Evolutionary conservation across 257 asterid species (phyloP).

Genomic region (Agastache rugosa): DNA sequence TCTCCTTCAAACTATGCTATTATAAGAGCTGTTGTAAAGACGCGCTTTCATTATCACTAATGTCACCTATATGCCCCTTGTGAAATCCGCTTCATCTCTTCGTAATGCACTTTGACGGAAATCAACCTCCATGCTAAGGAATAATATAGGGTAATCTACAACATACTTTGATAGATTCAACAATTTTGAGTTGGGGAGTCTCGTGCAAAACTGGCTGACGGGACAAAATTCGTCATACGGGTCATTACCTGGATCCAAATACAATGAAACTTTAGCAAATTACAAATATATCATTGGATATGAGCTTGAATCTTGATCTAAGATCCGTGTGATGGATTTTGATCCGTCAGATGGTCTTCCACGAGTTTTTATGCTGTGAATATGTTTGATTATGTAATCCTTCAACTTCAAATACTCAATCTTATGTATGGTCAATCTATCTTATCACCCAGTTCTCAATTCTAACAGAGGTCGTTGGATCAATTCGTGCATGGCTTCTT

Average conservation of each 20-base stretch:
- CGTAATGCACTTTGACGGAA: not conserved
- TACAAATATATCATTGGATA: not conserved
- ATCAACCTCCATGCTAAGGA: not conserved
- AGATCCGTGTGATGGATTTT: no score
- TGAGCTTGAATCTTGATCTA: not conserved
- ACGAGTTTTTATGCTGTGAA: not conserved
- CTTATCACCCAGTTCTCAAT: not conserved
- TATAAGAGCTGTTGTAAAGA: conserved; percentile 9
- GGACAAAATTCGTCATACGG: not conserved
- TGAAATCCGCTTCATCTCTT: not conserved
- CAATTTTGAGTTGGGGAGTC: not conserved
- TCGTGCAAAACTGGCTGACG: not conserved
- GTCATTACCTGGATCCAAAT: not conserved
- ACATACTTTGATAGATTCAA: not conserved
- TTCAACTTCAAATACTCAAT: not conserved
- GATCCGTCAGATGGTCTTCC: not conserved
- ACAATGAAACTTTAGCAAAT: no score
- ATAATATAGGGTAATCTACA: not conserved
- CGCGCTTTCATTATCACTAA: not conserved
- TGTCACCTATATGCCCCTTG: not conserved
- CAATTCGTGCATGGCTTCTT: not conserved
- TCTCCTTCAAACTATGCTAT: not conserved
- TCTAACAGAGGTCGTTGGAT: not conserved
- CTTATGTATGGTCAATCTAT: not conserved
- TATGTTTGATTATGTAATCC: not conserved